Base-by-base conservation (phyloP, 2,329 filamentous ascomycete species). In the Boeremia exigua region DNA sequence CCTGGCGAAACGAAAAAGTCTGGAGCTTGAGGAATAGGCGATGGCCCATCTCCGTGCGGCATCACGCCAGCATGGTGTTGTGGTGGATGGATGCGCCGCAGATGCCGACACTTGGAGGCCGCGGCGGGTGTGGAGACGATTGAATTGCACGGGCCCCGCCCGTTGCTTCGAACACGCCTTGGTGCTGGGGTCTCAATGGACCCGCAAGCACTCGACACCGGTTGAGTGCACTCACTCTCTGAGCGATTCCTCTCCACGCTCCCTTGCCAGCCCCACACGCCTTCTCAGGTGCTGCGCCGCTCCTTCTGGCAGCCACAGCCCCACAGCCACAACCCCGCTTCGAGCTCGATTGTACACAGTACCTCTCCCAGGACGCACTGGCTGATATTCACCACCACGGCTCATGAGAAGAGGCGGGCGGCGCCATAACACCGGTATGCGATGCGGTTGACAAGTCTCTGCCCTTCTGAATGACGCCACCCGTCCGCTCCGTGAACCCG, bases 401-500 rank as follows among this genome's bases (percentile, higher is more conserved):
- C 68, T 63, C 67, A 75, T 75, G 72, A 70, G 70, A 71, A 63
- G 70, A 70, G 61, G 58, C 69, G 56, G 63, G 61, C 59, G 50
- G 50, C 56, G 63, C 62, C 69, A 64, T 57, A 58, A 62, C 44
- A 63, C 60, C 63, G 63, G 68, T 55, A 75, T 74, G 73, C 70
- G 63, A 75, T 75, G 73, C 68, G 67, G 73, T 60, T 72, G 70
- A 68, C 54, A 55, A 65, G 61, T 63, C 55, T 60, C 69, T 69
- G 73, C 73, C 70, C 70, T 64, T 70, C 73, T 75, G 73, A 58
- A 78, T 78, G 76, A 79, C 73, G 68, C 63, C 63, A 65, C 70
- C 74, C 58, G 71, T 67, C 65, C 75, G 75, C 67, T 77, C 75
- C 58, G 68, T 74, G 54, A 76, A 76, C 50, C 66, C 72, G 57